Percentiles rank a stretch among this genome's conserved stretches.
phyloP scores from a whole-genome alignment of 2,329 filamentous ascomycete genomes.

The Aureobasidium musti region DNA sequence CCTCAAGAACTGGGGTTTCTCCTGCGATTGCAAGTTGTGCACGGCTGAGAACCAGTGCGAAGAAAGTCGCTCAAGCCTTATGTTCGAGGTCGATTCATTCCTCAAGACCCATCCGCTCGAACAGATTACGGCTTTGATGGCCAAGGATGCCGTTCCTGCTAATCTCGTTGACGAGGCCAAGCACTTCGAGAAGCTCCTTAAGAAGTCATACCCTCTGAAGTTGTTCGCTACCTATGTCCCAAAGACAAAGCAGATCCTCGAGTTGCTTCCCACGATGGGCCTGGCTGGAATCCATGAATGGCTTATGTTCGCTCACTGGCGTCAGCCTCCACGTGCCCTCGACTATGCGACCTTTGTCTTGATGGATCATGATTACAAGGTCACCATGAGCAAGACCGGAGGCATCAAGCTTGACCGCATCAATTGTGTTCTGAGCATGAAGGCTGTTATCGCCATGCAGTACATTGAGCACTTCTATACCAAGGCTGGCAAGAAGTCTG shows the following conservation, averaged over 20 bases:
- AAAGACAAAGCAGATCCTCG: not conserved
- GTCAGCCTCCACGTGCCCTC: not conserved
- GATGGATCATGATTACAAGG: slow-evolving; percentile 1
- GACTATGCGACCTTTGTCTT: not conserved
- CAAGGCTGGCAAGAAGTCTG: not conserved
- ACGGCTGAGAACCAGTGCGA: not conserved
- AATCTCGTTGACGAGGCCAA: not conserved
- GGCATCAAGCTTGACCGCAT: not conserved
- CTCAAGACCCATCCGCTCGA: not conserved
- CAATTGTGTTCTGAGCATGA: not conserved
- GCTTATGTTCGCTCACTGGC: not conserved
- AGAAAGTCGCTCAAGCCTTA: not conserved
- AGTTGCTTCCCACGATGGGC: not conserved
- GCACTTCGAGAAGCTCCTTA: not conserved
- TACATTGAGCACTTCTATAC: slow-evolving; percentile 1
- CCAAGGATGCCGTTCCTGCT: not conserved
- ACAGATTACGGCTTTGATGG: not conserved
- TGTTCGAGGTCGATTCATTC: not conserved
- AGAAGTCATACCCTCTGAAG: not conserved
- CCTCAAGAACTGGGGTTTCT: not conserved
- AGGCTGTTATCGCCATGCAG: not conserved
- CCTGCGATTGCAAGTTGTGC: not conserved
- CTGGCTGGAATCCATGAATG: not conserved
- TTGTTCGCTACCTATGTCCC: not conserved
- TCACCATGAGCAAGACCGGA: not conserved